Evolutionary conservation across 148 eudicot species (phyloP).

Genomic region (Chenopodium suecicum): DNA sequence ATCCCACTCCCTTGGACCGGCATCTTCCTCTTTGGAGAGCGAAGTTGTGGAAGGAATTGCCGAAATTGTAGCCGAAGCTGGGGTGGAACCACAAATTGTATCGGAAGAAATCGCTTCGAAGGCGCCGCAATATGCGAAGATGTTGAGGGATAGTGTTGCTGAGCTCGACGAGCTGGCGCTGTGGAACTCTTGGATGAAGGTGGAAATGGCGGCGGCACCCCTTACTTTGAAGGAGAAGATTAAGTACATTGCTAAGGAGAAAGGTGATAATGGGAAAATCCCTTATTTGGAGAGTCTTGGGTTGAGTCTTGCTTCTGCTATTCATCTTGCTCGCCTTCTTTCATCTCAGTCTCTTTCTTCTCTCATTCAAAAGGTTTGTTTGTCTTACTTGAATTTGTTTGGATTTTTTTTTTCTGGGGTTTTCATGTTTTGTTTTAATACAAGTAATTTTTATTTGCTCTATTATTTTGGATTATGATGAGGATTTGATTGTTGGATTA

Average conservation of each 20-base stretch:
- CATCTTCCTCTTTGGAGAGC: no score
- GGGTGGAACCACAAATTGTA: constrained; percentile 31
- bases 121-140: constrained; percentile 48
- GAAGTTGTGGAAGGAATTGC: constrained; percentile 9
- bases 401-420: no score
- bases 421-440: no score
- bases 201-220: neutral
- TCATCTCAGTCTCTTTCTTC: constrained; percentile 46
- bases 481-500: no score
- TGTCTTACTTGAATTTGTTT: neutral
- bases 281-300: constrained; percentile 85
- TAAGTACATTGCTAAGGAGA: constrained; percentile 48
- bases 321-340: constrained; percentile 59
- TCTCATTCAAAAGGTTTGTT: constrained; percentile 56
- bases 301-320: constrained; percentile 52
- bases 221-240: constrained; percentile 52
- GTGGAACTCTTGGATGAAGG: constrained; percentile 43
- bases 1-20: no score
- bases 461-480: no score
- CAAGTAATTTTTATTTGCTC: no score
- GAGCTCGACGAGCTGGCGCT: constrained; percentile 56
- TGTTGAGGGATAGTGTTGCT: constrained; percentile 56
- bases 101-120: constrained; percentile 40
- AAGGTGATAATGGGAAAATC: constrained; percentile 68
- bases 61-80: constrained; percentile 44